A percentile compares a stretch with the other conserved stretches of the same genome.
Evolutionary conservation across 1,139 yeast species (phyloP).

Genomic region (Yamadazyma dushanensis): DNA sequence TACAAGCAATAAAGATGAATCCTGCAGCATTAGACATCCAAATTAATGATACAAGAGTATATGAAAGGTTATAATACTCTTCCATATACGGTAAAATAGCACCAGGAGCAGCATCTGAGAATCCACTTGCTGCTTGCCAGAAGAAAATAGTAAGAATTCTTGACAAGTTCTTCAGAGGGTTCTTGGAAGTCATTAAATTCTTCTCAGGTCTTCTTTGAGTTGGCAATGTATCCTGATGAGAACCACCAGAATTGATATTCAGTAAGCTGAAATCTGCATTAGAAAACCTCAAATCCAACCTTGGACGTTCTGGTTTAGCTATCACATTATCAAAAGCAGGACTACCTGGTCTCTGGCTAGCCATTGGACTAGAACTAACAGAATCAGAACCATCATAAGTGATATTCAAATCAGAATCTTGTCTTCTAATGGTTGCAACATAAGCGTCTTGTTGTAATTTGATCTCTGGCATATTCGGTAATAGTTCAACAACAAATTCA

Average conservation of each 20-base stretch:
- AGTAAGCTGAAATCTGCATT: constrained; percentile 15
- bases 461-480: constrained; percentile 1
- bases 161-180: constrained; percentile 47
- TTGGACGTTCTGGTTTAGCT: constrained; percentile 15
- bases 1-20: constrained; percentile 41
- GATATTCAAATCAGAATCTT: constrained; percentile 10
- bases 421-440: constrained; percentile 14
- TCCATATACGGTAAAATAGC: constrained; percentile 48
- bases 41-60: constrained; percentile 42
- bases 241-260: constrained; percentile 1
- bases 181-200: constrained; percentile 21
- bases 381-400: neutral
- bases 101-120: constrained; percentile 49
- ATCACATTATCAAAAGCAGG: constrained; percentile 5
- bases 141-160: constrained; percentile 41
- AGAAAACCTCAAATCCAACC: constrained; percentile 13
- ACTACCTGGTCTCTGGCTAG: constrained; percentile 2
- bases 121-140: constrained; percentile 41
- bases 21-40: constrained; percentile 50
- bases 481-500: too few relatives aligned
- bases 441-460: constrained; percentile 10
- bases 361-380: constrained; percentile 4
- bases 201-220: constrained; percentile 11
- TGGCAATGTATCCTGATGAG: constrained; percentile 6
- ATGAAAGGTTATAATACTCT: constrained; percentile 31